Percentiles rank a stretch among this genome's conserved stretches.
Conservation (phyloP, 495 filamentous ascomycete genomes). For the Podospora pseudocomata region DNA sequence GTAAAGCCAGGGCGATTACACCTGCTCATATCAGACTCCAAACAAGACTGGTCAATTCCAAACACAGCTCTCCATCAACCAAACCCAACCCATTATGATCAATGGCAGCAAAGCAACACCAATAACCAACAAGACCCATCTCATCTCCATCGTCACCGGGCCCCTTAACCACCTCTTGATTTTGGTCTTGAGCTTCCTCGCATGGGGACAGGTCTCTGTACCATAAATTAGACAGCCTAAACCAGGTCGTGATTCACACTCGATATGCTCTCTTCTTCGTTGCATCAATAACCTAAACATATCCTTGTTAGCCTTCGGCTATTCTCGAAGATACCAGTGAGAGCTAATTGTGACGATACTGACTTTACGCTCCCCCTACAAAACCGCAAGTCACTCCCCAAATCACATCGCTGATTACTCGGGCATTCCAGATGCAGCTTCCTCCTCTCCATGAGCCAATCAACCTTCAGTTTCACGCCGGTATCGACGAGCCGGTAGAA, state of each 20-base stretch:
- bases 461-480: slow-evolving; percentile 60
- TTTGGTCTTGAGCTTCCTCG: slow-evolving; percentile 29
- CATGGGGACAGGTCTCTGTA: slow-evolving; percentile 40
- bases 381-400: slow-evolving; percentile 51
- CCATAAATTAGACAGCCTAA: slow-evolving; percentile 52
- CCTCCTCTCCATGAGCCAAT: slow-evolving; percentile 62
- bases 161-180: slow-evolving; percentile 36
- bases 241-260: slow-evolving; percentile 51
- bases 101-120: slow-evolving; percentile 16
- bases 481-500: slow-evolving; percentile 64
- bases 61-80: neutral
- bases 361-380: slow-evolving; percentile 52
- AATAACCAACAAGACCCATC: slow-evolving; percentile 1
- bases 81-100: neutral
- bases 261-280: slow-evolving; percentile 49
- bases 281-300: slow-evolving; percentile 47
- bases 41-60: neutral
- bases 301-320: neutral
- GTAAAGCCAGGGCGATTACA: too few species aligned
- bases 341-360: slow-evolving; percentile 8
- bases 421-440: slow-evolving; percentile 51
- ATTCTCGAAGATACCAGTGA: neutral
- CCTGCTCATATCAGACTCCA: neutral
- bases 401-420: slow-evolving; percentile 44
- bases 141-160: neutral